A percentile compares a stretch with the other conserved stretches of the same genome.
phyloP scores from a whole-genome alignment of 1,284 basidiomycete genomes.

The Bondarzewia mesenterica region DNA sequence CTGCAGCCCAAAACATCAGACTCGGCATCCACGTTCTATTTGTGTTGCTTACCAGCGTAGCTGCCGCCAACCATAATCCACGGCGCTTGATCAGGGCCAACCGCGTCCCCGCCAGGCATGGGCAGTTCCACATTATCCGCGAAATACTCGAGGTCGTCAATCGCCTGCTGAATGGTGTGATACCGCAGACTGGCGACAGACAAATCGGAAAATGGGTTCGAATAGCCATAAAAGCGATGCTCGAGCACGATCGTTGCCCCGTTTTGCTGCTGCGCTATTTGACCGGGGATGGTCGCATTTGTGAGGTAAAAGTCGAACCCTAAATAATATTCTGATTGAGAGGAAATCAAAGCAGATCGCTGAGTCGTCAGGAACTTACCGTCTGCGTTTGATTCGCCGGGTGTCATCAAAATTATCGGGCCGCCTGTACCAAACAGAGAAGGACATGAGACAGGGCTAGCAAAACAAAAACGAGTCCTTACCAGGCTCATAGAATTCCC shows the following conservation, averaged over 20 bases:
- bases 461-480: neutral
- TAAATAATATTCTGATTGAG: neutral
- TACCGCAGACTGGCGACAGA: constrained; percentile 45
- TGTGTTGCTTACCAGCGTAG: constrained; percentile 28
- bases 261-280: constrained; percentile 58
- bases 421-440: constrained; percentile 35
- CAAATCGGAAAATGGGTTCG: constrained; percentile 54
- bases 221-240: constrained; percentile 45
- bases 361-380: constrained; percentile 18
- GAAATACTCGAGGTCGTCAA: constrained; percentile 67
- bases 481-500: constrained; percentile 54
- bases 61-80: constrained; percentile 71
- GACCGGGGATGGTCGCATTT: constrained; percentile 55
- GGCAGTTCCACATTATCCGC: constrained; percentile 57
- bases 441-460: neutral
- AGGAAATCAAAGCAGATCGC: neutral
- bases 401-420: constrained; percentile 55
- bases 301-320: constrained; percentile 44
- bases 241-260: constrained; percentile 57
- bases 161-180: constrained; percentile 64
- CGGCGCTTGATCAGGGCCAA: constrained; percentile 49
- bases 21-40: neutral
- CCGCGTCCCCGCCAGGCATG: constrained; percentile 52
- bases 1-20: constrained; percentile 24
- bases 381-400: constrained; percentile 36